Evolutionary conservation across 495 filamentous ascomycete genomes (phyloP).

Genomic region (Ramalina peruviana): DNA sequence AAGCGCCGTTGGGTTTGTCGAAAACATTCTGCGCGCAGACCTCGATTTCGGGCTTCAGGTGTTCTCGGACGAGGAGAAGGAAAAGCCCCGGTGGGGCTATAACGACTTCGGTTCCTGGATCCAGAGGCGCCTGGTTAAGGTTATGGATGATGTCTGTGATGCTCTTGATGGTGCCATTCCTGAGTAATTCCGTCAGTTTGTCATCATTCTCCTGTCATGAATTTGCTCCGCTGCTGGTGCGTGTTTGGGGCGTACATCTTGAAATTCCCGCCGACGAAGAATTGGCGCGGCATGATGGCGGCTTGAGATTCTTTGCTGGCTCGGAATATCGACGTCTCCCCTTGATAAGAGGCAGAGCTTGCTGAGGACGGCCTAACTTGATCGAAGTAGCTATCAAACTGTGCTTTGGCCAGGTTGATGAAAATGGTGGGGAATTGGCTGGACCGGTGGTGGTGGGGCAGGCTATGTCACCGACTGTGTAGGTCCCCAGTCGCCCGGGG

Average conservation of each 20-base stretch:
- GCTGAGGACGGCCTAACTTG: too few species aligned
- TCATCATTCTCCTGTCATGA: neutral
- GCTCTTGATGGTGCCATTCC: slow-evolving; percentile 82
- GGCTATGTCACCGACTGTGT: too few species aligned
- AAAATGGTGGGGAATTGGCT: too few species aligned
- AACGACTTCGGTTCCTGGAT: slow-evolving; percentile 71
- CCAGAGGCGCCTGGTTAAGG: slow-evolving; percentile 66
- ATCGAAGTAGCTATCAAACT: too few species aligned
- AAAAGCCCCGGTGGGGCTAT: slow-evolving; percentile 84
- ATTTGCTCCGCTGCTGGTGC: neutral
- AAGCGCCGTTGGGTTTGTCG: slow-evolving; percentile 92
- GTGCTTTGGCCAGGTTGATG: too few species aligned
- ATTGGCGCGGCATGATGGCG: slow-evolving; percentile 74
- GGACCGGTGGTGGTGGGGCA: too few species aligned
- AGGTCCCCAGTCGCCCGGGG: too few species aligned
- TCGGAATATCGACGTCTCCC: too few species aligned
- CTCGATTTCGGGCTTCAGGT: slow-evolving; percentile 52
- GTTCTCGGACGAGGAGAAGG: slow-evolving; percentile 69
- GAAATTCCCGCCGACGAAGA: slow-evolving; percentile 99
- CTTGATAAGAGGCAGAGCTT: too few species aligned
- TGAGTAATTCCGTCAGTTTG: slow-evolving; percentile 19
- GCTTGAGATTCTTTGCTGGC: neutral
- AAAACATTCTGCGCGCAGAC: slow-evolving; percentile 93
- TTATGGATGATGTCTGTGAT: slow-evolving; percentile 77
- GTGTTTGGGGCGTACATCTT: slow-evolving; percentile 58